These are phyloP conservation scores for Paramecium sexaurelia DNA, from an alignment of 73 alveolate species.

Conservation along the genomic window DNA sequence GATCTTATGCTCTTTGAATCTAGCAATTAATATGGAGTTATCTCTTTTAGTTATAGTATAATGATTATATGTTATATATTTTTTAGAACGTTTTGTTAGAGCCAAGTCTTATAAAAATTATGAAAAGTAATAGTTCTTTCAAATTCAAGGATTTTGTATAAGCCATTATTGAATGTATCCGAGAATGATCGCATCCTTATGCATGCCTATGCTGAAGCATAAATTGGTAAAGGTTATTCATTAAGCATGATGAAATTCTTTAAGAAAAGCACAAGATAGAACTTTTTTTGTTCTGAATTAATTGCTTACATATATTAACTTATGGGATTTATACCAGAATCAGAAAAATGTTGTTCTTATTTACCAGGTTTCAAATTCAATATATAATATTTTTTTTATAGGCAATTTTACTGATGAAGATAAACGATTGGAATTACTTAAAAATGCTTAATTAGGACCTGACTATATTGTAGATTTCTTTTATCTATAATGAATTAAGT, in stretches of 20 bases:
- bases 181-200: neutral
- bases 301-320: constrained; percentile 27
- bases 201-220: neutral
- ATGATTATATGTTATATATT: neutral
- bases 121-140: constrained; percentile 22
- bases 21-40: constrained; percentile 43
- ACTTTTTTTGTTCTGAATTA: constrained; percentile 57
- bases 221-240: constrained; percentile 47
- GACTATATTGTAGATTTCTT: constrained; percentile 35
- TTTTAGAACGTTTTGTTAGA: constrained; percentile 7
- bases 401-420: constrained; percentile 50
- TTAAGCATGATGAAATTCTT: constrained; percentile 50
- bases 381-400: neutral
- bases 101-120: constrained; percentile 2
- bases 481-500: neutral
- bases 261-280: constrained; percentile 13
- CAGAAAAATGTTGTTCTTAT: constrained; percentile 31
- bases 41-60: constrained; percentile 36
- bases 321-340: neutral
- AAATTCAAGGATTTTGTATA: constrained; percentile 24
- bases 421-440: neutral
- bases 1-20: constrained; percentile 30
- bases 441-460: neutral
- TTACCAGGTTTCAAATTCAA: constrained; percentile 23
- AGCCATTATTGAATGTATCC: neutral